These are phyloP conservation scores for Aquilaria sinensis DNA, from an alignment of 345 rosid genomes.

Conservation along the genomic window DNA sequence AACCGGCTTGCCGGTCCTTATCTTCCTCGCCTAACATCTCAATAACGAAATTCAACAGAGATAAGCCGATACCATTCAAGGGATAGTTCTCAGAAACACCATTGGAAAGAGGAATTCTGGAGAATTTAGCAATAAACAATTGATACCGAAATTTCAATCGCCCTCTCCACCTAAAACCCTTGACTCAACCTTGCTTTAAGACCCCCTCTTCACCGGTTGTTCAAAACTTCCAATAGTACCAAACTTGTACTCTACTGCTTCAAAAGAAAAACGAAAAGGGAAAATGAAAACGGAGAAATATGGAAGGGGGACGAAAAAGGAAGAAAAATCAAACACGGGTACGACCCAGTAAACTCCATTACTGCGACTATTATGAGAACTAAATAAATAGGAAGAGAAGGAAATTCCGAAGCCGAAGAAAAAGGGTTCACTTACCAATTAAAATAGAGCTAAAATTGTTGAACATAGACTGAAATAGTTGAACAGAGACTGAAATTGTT, in stretches of 20 bases:
- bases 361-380: slow-evolving; percentile 1
- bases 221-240: not conserved
- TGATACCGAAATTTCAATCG: slow-evolving; percentile 11
- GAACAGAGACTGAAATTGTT: slow-evolving; percentile 20
- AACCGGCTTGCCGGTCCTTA: slow-evolving; percentile 24
- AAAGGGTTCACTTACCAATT: not conserved
- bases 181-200: slow-evolving; percentile 23
- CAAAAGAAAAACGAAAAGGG: too few relatives aligned
- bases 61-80: slow-evolving; percentile 19
- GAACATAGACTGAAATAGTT: slow-evolving; percentile 18
- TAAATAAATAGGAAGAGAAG: slow-evolving; percentile 8
- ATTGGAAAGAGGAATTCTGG: slow-evolving; percentile 6
- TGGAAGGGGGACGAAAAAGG: slow-evolving; percentile 8
- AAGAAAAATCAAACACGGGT: slow-evolving; percentile 44
- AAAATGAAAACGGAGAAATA: too few relatives aligned
- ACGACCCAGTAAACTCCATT: slow-evolving; percentile 40
- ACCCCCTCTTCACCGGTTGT: slow-evolving; percentile 1
- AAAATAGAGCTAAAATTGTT: slow-evolving; percentile 16
- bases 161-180: slow-evolving; percentile 30
- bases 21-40: slow-evolving; percentile 46
- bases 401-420: not conserved
- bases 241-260: too few relatives aligned
- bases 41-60: slow-evolving; percentile 18
- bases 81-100: not conserved
- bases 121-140: slow-evolving; percentile 20